phyloP scores from a whole-genome alignment of 2,329 filamentous ascomycete species.

The Trichoderma brevicompactum region DNA sequence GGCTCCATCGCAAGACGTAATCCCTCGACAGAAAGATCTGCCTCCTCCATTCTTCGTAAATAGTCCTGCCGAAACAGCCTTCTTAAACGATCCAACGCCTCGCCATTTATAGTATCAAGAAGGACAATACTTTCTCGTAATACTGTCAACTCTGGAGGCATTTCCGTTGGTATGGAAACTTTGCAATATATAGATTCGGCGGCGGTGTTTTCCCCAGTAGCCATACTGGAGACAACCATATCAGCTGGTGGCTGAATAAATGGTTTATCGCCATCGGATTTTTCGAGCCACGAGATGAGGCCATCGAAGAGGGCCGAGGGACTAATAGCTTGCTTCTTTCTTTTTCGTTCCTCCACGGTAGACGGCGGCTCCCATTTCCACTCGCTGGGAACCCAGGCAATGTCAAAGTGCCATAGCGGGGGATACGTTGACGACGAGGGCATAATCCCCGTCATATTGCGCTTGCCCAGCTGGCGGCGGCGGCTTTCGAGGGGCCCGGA shows the following conservation, averaged over 20 bases:
- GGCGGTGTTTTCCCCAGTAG: neutral
- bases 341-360: conserved; percentile 36
- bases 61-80: conserved; percentile 30
- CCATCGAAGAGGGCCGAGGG: conserved; percentile 35
- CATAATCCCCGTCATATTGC: conserved; percentile 58
- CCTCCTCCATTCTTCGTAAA: conserved; percentile 28
- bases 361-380: conserved; percentile 60
- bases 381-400: conserved; percentile 49
- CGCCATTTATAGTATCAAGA: conserved; percentile 15
- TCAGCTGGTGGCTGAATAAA: conserved; percentile 31
- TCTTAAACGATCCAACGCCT: conserved; percentile 23
- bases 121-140: conserved; percentile 29
- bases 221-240: neutral
- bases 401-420: conserved; percentile 53
- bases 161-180: neutral
- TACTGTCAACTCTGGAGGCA: conserved; percentile 30
- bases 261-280: conserved; percentile 34
- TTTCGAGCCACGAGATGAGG: conserved; percentile 40
- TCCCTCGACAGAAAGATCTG: conserved; percentile 29
- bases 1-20: conserved; percentile 32
- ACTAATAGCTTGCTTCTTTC: conserved; percentile 33
- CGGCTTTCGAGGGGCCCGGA: conserved; percentile 61
- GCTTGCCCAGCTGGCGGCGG: conserved; percentile 56
- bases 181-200: neutral
- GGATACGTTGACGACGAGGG: conserved; percentile 45